A percentile compares a stretch with the other conserved stretches of the same genome.
These are phyloP conservation scores for Sicyos baderoa DNA, from an alignment of 306 rosid genomes.

Conservation along the genomic window DNA sequence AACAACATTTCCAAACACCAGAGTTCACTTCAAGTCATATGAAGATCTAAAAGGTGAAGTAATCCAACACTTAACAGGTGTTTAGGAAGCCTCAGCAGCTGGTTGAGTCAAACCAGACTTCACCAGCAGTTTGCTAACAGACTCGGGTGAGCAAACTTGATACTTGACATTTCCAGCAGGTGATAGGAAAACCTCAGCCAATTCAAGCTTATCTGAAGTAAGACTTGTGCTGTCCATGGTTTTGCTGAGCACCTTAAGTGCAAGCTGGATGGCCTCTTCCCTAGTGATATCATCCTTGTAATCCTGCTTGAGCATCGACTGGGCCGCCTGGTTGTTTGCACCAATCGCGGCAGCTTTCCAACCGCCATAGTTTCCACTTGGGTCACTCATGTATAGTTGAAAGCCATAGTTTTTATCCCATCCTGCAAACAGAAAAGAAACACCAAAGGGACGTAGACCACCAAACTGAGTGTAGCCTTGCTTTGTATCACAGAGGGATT, in stretches of 20 bases:
- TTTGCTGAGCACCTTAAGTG: conserved; percentile 40
- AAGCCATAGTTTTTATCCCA: conserved; percentile 35
- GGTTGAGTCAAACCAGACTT: conserved; percentile 38
- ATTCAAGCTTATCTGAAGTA: conserved; percentile 38
- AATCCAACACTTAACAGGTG: not conserved
- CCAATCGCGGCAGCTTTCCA: conserved; percentile 38
- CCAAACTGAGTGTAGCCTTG: conserved; percentile 38
- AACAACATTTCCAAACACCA: conserved; percentile 6
- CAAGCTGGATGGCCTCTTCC: conserved; percentile 36
- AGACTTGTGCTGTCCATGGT: conserved; percentile 45
- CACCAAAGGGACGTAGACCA: conserved; percentile 36
- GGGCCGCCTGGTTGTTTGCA: conserved; percentile 38
- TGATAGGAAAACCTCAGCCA: conserved; percentile 32
- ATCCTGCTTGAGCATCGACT: conserved; percentile 34
- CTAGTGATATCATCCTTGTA: conserved; percentile 34
- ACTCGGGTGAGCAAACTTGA: conserved; percentile 31
- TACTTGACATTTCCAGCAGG: conserved; percentile 36
- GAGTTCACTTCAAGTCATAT: not conserved
- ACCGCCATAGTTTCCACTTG: conserved; percentile 37
- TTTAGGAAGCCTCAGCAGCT: conserved; percentile 26
- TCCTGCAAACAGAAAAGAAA: conserved; percentile 33
- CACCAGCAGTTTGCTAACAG: conserved; percentile 29
- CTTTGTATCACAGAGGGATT: conserved; percentile 34
- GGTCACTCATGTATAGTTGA: conserved; percentile 38
- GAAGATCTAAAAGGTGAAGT: conserved; percentile 4